phyloP scores from a whole-genome alignment of 345 rosid genomes.

The Nasturtium officinale region DNA sequence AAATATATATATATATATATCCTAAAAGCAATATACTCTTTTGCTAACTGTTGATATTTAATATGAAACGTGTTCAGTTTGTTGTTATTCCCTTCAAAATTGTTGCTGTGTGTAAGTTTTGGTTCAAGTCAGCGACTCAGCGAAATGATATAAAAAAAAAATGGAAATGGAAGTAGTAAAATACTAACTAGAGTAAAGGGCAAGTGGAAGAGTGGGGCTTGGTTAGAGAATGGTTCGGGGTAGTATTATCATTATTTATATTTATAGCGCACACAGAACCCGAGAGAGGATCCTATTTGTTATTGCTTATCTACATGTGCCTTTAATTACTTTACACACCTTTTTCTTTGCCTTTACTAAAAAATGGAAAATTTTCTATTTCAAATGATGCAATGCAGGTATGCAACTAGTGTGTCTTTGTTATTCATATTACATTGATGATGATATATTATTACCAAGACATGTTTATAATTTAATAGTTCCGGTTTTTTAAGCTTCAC shows the following conservation, averaged over 20 bases:
- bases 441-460: neutral
- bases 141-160: neutral
- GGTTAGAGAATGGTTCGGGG: conserved; percentile 4
- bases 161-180: conserved; percentile 8
- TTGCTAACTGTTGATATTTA: neutral
- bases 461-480: neutral
- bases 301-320: conserved; percentile 16
- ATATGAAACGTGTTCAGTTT: conserved; percentile 10
- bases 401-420: neutral
- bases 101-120: neutral
- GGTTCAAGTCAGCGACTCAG: neutral
- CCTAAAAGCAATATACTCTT: no score
- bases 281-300: conserved; percentile 6
- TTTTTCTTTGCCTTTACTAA: neutral
- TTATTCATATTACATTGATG: neutral
- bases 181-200: neutral
- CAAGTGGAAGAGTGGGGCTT: conserved; percentile 15
- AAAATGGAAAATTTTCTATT: neutral
- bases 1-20: no score
- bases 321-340: conserved; percentile 21
- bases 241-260: neutral
- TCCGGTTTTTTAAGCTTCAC: neutral
- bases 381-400: neutral
- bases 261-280: neutral
- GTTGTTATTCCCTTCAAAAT: neutral